Base-by-base conservation (phyloP, 495 filamentous ascomycete genomes). In the Niebla homalea region DNA sequence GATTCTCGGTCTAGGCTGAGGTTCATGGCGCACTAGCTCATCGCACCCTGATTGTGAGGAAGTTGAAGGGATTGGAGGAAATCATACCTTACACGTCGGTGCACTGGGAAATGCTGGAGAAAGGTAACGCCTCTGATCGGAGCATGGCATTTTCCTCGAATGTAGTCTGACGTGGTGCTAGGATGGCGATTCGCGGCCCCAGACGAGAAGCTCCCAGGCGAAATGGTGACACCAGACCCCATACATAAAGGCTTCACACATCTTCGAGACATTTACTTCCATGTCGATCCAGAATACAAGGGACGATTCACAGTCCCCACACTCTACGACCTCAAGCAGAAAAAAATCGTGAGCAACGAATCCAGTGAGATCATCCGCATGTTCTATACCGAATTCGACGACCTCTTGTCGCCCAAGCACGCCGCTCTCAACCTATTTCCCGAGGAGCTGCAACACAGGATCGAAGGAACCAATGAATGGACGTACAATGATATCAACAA, bases 401-500 rank as follows among this genome's bases (percentile, higher is more conserved):
- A 78, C 48, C 62, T 89, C 18, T 58, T 93, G 3, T 67, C 70
- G 19, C 61, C 64, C 6, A 49, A 75, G 51, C 76, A 74, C 64
- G 73, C 76, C 36, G 73, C 78, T 29, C 56, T 81, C 2, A 79
- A 81, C 55, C 74, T 84, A 37, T 83, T 80, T 59, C 86, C 85
- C 0, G 51, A 67, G 26, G 54, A 71, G 1, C 67, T 89, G 18
- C 70, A 68, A 21, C 48, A 62, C 42, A 61, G 81, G 18, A 92
- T 94, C 60, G 85, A 94, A 52, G 70, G 72, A 40, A 67, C 80
- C 49, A 92, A 92, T 61, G 76, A 78, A 26, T 93, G 87, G 87
- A 80, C 83, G 51, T 92, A 92, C 66, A 74, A 85, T 57, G 76
- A 83, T 51, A 71, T 94, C 61, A 94, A 94, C 64, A 89, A 89